phyloP scores from a whole-genome alignment of 2,329 filamentous ascomycete species.

The Pyrenophora seminiperda region DNA sequence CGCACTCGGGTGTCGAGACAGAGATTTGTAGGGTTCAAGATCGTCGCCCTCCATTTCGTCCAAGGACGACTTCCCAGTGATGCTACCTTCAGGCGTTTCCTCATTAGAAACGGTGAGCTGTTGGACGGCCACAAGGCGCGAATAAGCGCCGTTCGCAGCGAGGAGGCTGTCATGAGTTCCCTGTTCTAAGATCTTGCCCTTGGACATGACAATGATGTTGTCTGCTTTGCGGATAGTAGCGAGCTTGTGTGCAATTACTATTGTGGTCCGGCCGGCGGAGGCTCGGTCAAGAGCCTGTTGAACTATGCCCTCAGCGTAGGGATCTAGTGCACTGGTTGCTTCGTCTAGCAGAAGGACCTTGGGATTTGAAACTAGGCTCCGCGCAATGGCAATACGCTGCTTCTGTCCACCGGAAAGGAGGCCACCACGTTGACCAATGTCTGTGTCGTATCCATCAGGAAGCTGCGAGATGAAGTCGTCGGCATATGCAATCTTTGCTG shows the following conservation, averaged over 20 bases:
- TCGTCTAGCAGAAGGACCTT: slow-evolving; percentile 92
- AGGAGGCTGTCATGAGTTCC: slow-evolving; percentile 56
- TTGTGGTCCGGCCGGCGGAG: slow-evolving; percentile 82
- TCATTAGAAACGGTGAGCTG: slow-evolving; percentile 31
- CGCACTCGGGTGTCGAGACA: neutral
- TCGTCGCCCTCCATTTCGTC: too few species aligned
- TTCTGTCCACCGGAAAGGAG: slow-evolving; percentile 92
- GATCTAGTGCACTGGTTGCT: slow-evolving; percentile 90
- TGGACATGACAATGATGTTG: slow-evolving; percentile 71
- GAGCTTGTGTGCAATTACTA: slow-evolving; percentile 90
- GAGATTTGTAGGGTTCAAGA: neutral
- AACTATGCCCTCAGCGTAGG: slow-evolving; percentile 90
- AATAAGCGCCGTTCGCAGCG: slow-evolving; percentile 10
- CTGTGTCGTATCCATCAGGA: slow-evolving; percentile 87
- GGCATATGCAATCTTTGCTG: slow-evolving; percentile 79
- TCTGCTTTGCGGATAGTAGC: slow-evolving; percentile 68
- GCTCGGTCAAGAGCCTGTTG: slow-evolving; percentile 89
- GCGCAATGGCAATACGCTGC: slow-evolving; percentile 91
- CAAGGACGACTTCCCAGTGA: too few species aligned
- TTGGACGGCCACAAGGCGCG: slow-evolving; percentile 15
- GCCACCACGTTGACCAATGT: slow-evolving; percentile 91
- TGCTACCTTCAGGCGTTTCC: neutral
- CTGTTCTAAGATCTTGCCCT: slow-evolving; percentile 70
- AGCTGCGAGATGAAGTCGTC: slow-evolving; percentile 85
- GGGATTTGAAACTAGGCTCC: slow-evolving; percentile 86